Conservation (phyloP, 2,329 filamentous ascomycete genomes). For the Colletotrichum sp. region DNA sequence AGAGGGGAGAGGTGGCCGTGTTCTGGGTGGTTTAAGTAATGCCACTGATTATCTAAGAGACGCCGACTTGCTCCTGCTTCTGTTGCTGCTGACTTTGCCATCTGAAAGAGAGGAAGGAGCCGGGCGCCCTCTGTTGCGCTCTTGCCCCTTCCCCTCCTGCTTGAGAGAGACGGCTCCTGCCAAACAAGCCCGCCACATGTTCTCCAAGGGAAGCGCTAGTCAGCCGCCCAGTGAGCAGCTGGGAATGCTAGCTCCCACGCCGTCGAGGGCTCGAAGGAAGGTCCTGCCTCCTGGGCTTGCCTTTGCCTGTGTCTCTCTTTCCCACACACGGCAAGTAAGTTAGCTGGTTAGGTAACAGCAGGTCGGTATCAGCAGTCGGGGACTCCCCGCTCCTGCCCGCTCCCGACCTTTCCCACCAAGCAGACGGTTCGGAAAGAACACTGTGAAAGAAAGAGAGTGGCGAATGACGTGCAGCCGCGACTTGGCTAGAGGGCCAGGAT, state of each 20-base stretch:
- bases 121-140: neutral
- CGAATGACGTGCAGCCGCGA: neutral
- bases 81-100: neutral
- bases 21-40: slow-evolving; percentile 1
- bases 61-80: neutral
- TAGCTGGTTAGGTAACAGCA: neutral
- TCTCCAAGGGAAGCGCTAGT: neutral
- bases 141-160: neutral
- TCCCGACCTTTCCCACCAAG: neutral
- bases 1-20: neutral
- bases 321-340: neutral
- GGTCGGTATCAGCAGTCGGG: neutral
- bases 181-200: neutral
- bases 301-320: neutral
- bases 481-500: neutral
- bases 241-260: neutral
- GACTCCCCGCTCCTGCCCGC: neutral
- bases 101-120: neutral
- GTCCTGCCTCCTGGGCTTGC: neutral
- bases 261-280: neutral
- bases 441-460: neutral
- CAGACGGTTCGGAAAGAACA: neutral
- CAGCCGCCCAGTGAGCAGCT: neutral
- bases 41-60: slow-evolving; percentile 13
- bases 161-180: neutral